Percentiles rank a stretch among this genome's conserved stretches.
Evolutionary conservation across 352 stramenopile species (phyloP).

Genomic region (Phytophthora niederhauseri): DNA sequence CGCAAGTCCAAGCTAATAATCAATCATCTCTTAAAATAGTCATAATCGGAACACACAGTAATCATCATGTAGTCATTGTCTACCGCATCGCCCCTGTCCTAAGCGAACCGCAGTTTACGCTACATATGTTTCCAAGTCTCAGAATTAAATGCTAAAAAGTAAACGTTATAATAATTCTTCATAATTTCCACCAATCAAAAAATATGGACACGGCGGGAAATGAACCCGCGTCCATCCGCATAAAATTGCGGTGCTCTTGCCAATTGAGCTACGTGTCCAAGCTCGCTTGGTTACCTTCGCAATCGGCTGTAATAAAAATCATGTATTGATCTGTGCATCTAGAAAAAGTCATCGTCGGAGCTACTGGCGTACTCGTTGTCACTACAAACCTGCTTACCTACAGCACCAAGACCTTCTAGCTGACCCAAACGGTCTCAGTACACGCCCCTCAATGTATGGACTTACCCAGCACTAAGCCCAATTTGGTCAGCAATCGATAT

Average conservation of each 20-base stretch:
- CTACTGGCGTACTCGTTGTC: slow-evolving; percentile 1
- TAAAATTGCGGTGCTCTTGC: slow-evolving; percentile 7
- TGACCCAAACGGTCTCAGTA: background rate
- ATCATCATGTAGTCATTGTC: no score
- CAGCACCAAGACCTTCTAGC: background rate
- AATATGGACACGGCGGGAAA: slow-evolving; percentile 6
- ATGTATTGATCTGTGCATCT: background rate
- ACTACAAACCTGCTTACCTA: background rate
- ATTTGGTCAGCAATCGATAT: no score
- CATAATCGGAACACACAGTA: no score
- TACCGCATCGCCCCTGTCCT: background rate
- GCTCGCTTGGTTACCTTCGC: slow-evolving; percentile 9
- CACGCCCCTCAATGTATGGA: no score
- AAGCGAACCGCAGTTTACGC: background rate
- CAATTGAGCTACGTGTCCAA: slow-evolving; percentile 16
- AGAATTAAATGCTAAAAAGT: background rate
- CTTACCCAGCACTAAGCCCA: no score
- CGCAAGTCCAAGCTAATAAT: no score
- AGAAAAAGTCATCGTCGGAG: slow-evolving; percentile 2
- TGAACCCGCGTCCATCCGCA: slow-evolving; percentile 5
- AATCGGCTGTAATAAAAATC: slow-evolving; percentile 2
- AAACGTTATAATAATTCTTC: slow-evolving; percentile 2
- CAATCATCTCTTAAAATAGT: no score
- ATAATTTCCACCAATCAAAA: slow-evolving; percentile 1
- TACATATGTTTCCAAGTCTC: background rate